Evolutionary conservation across 139 green algal genomes (phyloP), one percentile per base, ranked within the genome.

Genomic region (Picochlorum costavermella): DNA sequence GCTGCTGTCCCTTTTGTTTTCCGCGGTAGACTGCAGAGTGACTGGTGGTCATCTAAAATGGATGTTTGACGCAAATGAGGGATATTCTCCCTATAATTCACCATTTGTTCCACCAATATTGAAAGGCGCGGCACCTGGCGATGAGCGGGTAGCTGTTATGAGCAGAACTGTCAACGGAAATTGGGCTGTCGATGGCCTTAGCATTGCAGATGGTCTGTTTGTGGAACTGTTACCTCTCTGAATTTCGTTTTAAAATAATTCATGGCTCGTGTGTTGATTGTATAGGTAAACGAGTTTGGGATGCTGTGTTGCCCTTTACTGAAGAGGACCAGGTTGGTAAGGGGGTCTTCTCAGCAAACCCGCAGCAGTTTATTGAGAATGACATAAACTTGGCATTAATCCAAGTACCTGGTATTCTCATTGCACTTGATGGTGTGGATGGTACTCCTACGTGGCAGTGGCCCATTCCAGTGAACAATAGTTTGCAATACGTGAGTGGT

Each of bases 61-160:
- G 58, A 64, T 28, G 12, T 64, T 56, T 51, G 25, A 64, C 8
- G 25, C n/a, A n/a, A 59, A 25, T 28, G 25, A 64, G 13, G 58
- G 20, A 28, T 64, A 57, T 51, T 64, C 23, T 16, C 58, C 58
- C 1, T 64, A 56, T 64, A 51, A 64, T 51, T 8, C 20, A 29
- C 58, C 40, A 31, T 64, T 57, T 28, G n/a, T 16, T 64, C 58
- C 58, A 50, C n/a, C 25, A n/a, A 64, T 64, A 29, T 14, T 59
- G 9, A 49, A 2, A 64, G 58, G 58, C 0, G 9, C 57, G 9
- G 40, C 17, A 16, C n/a, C 25, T 50, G 58, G 58, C 10, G 29
- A 49, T 56, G 58, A 64, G 25, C 58, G 58, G 14, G 58, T 64
- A 20, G 58, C 25, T 31, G 25, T 25, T 51, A 13, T 64, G 23